Base-by-base conservation (phyloP, 1,284 basidiomycete genomes). In the Boletellus sp. region DNA sequence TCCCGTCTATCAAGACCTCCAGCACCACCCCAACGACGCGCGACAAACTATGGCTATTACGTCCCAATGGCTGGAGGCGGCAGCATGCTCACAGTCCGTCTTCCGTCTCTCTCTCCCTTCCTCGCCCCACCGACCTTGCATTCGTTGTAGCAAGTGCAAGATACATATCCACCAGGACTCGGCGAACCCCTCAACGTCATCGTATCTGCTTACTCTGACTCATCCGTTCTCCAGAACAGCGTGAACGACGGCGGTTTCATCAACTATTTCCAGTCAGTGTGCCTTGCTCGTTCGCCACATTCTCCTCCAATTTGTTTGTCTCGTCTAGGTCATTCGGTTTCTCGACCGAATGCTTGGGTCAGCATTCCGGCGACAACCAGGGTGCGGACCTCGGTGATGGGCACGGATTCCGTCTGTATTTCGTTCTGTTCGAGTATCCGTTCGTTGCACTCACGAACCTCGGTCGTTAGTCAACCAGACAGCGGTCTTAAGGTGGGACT, bases 161-260 rank as follows among this genome's bases (percentile, higher is more conserved):
- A 71, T 27, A 86, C 91, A 16, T 83, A 73, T 57, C 87, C 91
- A 13, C 60, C 71, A 41, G 89, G 91, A 8, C 78, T 89, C 44
- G 89, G 91, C 33, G 94, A 97, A 69, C 94, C 94, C 3, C 69
- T 97, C 47, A 97, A 98, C 56, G 76, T 80, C 45, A 91, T 97
- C 60, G 70, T 97, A 25, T 86, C 88, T n/a, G 87, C 77, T 20
- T 74, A 84, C 36, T 95, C 92, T 2, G 89, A 94, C 57, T 54
- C 73, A 1, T 72, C 68, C 3, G 84, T 96, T 1, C 74, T 96
- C 34, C 76, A 79, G 13, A 80, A 87, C 56, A 69, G 72, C 8
- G 66, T 78, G 52, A 64, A 64, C 7, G 64, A 84, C 33, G 91
- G 91, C 19, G 93, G 93, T 0, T 70, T 94, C 46, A 73, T 81